A percentile compares a stretch with the other conserved stretches of the same genome.
These are phyloP conservation scores for Pichia scutulata DNA, from an alignment of 805 yeast species.

Conservation along the genomic window DNA sequence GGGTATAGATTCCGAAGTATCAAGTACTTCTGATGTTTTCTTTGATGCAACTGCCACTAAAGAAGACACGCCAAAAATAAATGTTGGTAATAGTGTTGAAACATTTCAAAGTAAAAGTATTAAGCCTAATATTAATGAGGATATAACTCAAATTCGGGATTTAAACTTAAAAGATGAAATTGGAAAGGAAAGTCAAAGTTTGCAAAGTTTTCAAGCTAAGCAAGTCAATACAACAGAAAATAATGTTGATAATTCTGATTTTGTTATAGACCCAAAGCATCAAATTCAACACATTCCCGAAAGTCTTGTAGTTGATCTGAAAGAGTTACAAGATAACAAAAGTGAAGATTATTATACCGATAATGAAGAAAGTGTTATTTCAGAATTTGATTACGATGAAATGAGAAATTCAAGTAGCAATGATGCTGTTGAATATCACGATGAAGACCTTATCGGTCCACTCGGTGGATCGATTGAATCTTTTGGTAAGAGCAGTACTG, in stretches of 20 bases:
- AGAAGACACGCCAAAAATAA: not conserved
- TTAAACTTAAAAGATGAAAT: no score
- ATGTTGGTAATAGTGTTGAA: not conserved
- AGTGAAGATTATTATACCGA: not conserved
- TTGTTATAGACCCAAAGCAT: not conserved
- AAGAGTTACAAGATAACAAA: not conserved
- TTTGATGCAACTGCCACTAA: not conserved
- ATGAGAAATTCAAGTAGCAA: not conserved
- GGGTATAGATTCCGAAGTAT: not conserved
- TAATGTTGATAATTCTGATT: not conserved
- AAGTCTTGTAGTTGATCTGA: not conserved
- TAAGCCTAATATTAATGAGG: not conserved
- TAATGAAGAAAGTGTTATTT: not conserved
- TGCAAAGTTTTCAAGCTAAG: not conserved
- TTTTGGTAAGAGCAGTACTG: not conserved
- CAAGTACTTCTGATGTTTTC: not conserved
- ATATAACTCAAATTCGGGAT: not conserved
- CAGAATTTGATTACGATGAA: not conserved
- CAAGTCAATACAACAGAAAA: not conserved
- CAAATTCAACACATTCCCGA: not conserved
- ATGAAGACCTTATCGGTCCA: constrained; percentile 5
- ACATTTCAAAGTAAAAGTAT: not conserved
- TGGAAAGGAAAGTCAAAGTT: not conserved
- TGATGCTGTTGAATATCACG: not conserved
- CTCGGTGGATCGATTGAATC: constrained; percentile 1